Evolutionary conservation across 129 eudicot species (phyloP), one percentile per base, ranked within the genome.

Genomic region (Pittosporum tobira): DNA sequence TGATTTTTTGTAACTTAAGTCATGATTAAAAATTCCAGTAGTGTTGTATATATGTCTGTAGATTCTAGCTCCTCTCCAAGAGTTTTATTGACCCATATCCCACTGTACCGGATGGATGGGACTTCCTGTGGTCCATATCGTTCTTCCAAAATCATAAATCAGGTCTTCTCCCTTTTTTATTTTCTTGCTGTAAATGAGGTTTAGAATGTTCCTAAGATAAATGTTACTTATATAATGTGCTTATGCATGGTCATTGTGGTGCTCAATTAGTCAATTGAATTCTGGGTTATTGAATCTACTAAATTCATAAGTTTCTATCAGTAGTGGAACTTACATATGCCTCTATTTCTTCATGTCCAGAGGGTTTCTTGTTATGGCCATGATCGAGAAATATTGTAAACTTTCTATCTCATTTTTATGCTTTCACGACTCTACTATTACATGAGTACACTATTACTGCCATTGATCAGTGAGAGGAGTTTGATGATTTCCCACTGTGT

Each of bases 41-140:
- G 54, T 47, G 29, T 54, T 18, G 22, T 46, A 51, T 61, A 20
- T 40, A 18, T 49, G 66, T 68, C 2, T 67, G 43, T 67, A 86
- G 95, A 71, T 69, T 56, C 57, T 57, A 42, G 57, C 71, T 74
- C 81, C 51, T 66, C 50, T 14, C 88, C 94, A 55, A 70, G 90
- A 80, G 85, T 91, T 56, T 57, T 91, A 48, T 70, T 91, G 72
- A 86, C 90, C 44, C 98, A 91, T 54, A 91, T 91, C 64, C 98
- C 98, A 49, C 77, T 91, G 37, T 86, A 80, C 71, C 98, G 98
- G 14, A 79, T 79, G 1, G 85, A 86, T 74, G 71, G 69, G 79
- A 91, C 96, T 81, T 76, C 82, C 7, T 91, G 98, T 71, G 98
- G 98, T 59, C 79, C 90, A 49, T 63, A 74, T 59, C 98, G 98